Evolutionary conservation across 208 protist species (phyloP).

Genomic region (Leishmania aethiopica): DNA sequence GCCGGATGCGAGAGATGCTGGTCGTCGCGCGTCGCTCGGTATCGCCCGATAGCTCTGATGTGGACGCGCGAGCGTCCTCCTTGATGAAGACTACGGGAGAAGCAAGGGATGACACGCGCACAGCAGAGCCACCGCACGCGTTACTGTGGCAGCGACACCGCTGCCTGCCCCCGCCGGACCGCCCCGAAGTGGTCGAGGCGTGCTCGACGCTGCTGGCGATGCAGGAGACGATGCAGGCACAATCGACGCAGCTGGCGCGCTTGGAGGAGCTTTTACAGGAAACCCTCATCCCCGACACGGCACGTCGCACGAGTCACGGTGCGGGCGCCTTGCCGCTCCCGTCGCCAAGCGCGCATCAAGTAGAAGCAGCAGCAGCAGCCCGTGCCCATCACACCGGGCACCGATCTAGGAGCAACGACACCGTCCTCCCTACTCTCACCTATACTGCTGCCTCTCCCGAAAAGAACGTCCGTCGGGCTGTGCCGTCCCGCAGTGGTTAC

Average conservation of each 20-base stretch:
- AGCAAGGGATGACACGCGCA: background rate
- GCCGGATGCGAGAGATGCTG: constrained; percentile 31
- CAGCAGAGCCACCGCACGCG: constrained; percentile 12
- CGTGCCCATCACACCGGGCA: background rate
- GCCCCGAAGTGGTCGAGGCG: background rate
- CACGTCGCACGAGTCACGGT: background rate
- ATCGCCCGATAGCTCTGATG: background rate
- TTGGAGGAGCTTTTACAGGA: background rate
- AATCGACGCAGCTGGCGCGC: constrained; percentile 6
- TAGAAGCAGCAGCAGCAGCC: background rate
- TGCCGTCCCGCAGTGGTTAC: too few relatives aligned
- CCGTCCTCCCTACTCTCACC: background rate
- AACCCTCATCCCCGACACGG: background rate
- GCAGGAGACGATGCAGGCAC: constrained; percentile 8
- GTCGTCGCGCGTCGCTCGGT: constrained; percentile 22
- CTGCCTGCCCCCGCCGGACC: constrained; percentile 8
- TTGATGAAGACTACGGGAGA: background rate
- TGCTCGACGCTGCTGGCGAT: constrained; percentile 16
- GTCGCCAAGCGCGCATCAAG: background rate
- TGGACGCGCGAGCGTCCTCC: constrained; percentile 1
- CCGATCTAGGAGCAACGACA: background rate
- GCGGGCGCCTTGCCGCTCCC: background rate
- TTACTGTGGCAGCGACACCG: constrained; percentile 22
- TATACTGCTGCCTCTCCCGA: background rate
- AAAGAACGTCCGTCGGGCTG: background rate